Evolutionary conservation across 352 stramenopile genomes (phyloP), one percentile per base, ranked within the genome.

Genomic region (Phytophthora europaea): DNA sequence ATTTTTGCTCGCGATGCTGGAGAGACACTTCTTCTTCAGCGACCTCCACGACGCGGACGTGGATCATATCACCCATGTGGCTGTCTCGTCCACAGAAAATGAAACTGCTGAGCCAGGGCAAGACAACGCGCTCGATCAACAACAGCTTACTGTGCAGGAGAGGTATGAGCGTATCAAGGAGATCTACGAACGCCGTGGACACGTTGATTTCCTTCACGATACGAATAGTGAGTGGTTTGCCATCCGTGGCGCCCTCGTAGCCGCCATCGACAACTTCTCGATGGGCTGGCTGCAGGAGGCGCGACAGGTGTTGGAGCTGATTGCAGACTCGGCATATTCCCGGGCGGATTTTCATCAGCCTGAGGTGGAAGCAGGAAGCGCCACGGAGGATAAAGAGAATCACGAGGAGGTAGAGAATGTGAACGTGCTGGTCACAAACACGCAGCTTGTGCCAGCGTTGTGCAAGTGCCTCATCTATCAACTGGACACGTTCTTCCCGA

Each of bases 391-490:
- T 12, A 74, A 83, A 31, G 45, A 43, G 10, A 61, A 72, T 0
- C 48, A 81, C 12, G 76, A 71, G 18, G 73, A 69, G 12, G 81
- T 87, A 47, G 83, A 90, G 63, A 83, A 89, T 38, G 71, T 92
- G 34, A 95, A 95, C 55, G 76, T 95, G 18, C 72, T 95, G 59
- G 89, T 95, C 26, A 95, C 89, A 60, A 95, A 95, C 72, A 91
- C 89, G 28, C 89, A 94, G 61, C 73, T 95, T 15, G 85, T 90
- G 38, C 89, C 89, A 22, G 89, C 87, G 51, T 73, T 95, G 36
- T 95, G 89, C 77, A 95, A 95, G 73, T 94, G 85, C 59, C 76
- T 95, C 28, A 92, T 95, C 70, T 95, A 95, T 72, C 74, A 89
- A 51, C 75, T 95, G 43, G 84, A 95, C 61, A 33, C 75, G 23